phyloP scores from a whole-genome alignment of 176 grass and related monocot genomes.

The Zea luxurians region DNA sequence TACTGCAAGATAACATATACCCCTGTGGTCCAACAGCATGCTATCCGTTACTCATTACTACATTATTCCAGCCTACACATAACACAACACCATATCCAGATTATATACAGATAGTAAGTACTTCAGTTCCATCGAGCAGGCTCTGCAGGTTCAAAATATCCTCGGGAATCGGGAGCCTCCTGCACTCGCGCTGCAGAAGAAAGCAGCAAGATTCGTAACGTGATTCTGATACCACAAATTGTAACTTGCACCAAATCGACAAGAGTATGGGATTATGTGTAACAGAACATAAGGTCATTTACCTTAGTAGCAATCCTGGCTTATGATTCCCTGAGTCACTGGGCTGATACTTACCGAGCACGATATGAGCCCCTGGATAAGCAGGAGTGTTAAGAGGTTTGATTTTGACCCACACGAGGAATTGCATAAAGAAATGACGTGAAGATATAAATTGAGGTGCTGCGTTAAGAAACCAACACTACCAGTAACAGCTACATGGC shows the following conservation, averaged over 20 bases:
- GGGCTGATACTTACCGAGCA: constrained; percentile 55
- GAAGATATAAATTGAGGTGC: not conserved
- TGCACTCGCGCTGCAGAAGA: constrained; percentile 13
- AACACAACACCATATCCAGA: constrained; percentile 13
- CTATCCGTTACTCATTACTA: not conserved
- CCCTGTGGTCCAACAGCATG: not conserved
- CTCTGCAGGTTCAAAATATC: not conserved
- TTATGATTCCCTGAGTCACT: constrained; percentile 44
- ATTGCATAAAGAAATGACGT: not conserved
- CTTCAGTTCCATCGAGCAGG: not conserved
- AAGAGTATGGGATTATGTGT: not conserved
- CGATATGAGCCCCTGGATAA: constrained; percentile 44
- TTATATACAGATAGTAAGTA: constrained; percentile 14
- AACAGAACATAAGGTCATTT: not conserved
- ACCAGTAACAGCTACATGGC: not conserved
- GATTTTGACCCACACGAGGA: not conserved
- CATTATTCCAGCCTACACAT: constrained; percentile 27
- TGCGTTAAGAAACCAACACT: not conserved
- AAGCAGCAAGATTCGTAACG: not conserved
- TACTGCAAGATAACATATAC: not conserved
- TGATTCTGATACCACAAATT: not conserved
- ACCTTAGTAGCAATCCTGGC: constrained; percentile 58
- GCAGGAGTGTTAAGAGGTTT: constrained; percentile 2
- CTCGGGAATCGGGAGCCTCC: not conserved
- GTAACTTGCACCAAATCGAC: not conserved